Base-by-base conservation (phyloP, 345 rosid species). In the Eucalyptus curtisii region DNA sequence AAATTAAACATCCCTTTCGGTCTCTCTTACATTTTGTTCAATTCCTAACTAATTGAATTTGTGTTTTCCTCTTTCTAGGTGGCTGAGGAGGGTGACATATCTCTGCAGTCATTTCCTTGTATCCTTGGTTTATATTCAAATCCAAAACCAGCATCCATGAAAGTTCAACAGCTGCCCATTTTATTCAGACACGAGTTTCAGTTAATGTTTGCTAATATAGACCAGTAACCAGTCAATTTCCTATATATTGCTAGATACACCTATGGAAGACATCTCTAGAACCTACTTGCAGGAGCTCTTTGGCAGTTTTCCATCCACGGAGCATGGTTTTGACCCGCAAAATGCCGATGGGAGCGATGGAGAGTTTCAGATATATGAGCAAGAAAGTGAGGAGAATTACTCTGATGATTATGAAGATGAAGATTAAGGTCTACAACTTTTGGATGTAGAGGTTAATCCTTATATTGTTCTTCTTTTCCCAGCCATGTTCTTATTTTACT, bases 211-310 rank as follows among this genome's bases (percentile, higher is more conserved):
- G 45, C 47, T 37, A 25, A 33, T 30, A 42, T 16, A 30, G 49
- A 53, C 47, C 40, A 57, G 25, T 37, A n/a, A 33, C 47, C 11
- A 53, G 89, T 86, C 57, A 86, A 66, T 90, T 95, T 95, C 98
- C 96, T 94, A 90, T 88, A 93, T 59, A 49, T 80, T 33, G 22
- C 24, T 91, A 93, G 96, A 92, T 94, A 40, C 93, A 59, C 97
- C 94, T 88, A 91, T 85, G 90, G 98, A 91, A 86, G 95, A 90
- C 95, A 95, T 95, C 92, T 97, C 99, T 42, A 94, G 94, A 90
- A 91, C 93, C 86, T 95, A 95, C 90, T 91, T 98, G 90, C 99
- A 96, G 95, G 98, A 96, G 87, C 96, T 98, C 80, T 97, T 98
- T 40, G 95, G 94, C 87, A 95, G 97, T 91, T 98, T 98, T 90